Evolutionary conservation across 2,329 filamentous ascomycete genomes (phyloP).

Genomic region (Pezicula carpinea): DNA sequence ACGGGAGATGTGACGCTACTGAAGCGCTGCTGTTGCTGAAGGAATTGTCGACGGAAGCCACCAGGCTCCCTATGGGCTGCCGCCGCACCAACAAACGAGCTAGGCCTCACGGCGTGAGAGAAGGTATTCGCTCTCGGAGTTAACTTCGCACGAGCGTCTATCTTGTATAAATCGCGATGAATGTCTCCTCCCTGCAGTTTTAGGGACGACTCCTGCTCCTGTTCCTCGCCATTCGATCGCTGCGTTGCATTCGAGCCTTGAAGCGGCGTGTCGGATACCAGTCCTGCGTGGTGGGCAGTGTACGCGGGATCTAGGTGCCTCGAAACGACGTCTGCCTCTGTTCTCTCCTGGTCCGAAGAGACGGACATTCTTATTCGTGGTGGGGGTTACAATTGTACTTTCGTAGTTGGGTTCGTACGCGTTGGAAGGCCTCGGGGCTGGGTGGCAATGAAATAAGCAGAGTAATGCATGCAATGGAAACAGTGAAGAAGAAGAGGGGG

Average conservation of each 20-base stretch:
- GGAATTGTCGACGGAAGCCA: slow-evolving; percentile 48
- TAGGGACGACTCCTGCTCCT: slow-evolving; percentile 56
- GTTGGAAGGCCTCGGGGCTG: too few species aligned
- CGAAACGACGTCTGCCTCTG: slow-evolving; percentile 32
- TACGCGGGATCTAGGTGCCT: slow-evolving; percentile 37
- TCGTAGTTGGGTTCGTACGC: too few species aligned
- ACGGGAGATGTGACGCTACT: slow-evolving; percentile 53
- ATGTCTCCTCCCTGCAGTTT: slow-evolving; percentile 73
- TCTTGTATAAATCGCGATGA: slow-evolving; percentile 72
- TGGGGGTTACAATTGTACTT: too few species aligned
- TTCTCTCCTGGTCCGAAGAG: slow-evolving; percentile 1
- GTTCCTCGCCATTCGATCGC: slow-evolving; percentile 22
- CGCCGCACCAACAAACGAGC: slow-evolving; percentile 33
- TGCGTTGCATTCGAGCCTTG: slow-evolving; percentile 18
- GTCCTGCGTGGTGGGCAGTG: slow-evolving; percentile 37
- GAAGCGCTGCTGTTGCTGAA: slow-evolving; percentile 30
- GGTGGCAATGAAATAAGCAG: too few species aligned
- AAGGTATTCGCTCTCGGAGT: slow-evolving; percentile 63
- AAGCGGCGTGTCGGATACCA: slow-evolving; percentile 10
- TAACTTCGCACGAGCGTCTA: slow-evolving; percentile 53
- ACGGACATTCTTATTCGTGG: too few species aligned
- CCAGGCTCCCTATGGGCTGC: slow-evolving; percentile 44
- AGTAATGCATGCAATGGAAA: too few species aligned
- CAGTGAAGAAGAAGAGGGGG: too few species aligned
- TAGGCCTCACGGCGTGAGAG: slow-evolving; percentile 41